A percentile compares a stretch with the other conserved stretches of the same genome.
These are phyloP conservation scores for Trichosporon faecale DNA, from an alignment of 1,284 basidiomycete species.

Conservation along the genomic window DNA sequence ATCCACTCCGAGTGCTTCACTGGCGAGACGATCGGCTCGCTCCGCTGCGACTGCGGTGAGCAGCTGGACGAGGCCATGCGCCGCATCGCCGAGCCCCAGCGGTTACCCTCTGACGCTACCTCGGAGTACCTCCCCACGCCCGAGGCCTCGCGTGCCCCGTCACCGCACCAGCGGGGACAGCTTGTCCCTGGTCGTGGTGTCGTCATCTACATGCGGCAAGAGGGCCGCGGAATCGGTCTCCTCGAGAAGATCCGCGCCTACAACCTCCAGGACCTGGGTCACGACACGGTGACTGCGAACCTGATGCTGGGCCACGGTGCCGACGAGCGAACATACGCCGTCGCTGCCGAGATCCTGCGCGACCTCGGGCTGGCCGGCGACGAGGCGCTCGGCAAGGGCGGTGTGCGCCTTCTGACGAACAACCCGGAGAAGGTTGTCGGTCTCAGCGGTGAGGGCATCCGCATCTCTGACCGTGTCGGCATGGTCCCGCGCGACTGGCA, in stretches of 20 bases:
- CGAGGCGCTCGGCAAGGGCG: constrained; percentile 58
- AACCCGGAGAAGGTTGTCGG: constrained; percentile 96
- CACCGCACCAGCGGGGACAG: constrained; percentile 19
- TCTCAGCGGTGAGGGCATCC: constrained; percentile 76
- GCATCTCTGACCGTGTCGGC: constrained; percentile 76
- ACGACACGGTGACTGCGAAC: constrained; percentile 97
- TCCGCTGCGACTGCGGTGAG: constrained; percentile 98
- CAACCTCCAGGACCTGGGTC: constrained; percentile 95
- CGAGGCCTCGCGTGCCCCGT: constrained; percentile 38
- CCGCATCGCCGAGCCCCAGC: constrained; percentile 72
- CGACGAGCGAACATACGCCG: constrained; percentile 88
- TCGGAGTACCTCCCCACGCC: constrained; percentile 39
- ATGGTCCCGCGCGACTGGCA: constrained; percentile 95
- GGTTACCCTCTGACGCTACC: constrained; percentile 11
- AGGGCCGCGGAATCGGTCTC: constrained; percentile 96
- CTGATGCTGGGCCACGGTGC: constrained; percentile 90
- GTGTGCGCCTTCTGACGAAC: constrained; percentile 85
- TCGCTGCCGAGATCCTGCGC: constrained; percentile 83
- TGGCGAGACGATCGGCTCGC: constrained; percentile 95
- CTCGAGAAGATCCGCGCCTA: constrained; percentile 96
- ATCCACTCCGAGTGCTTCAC: constrained; percentile 99
- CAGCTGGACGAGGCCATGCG: constrained; percentile 96
- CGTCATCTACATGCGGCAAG: constrained; percentile 94
- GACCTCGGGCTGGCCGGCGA: constrained; percentile 73
- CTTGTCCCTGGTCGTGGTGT: constrained; percentile 75